These are phyloP conservation scores for Ustilago curta DNA, from an alignment of 1,284 basidiomycete genomes.

Conservation along the genomic window DNA sequence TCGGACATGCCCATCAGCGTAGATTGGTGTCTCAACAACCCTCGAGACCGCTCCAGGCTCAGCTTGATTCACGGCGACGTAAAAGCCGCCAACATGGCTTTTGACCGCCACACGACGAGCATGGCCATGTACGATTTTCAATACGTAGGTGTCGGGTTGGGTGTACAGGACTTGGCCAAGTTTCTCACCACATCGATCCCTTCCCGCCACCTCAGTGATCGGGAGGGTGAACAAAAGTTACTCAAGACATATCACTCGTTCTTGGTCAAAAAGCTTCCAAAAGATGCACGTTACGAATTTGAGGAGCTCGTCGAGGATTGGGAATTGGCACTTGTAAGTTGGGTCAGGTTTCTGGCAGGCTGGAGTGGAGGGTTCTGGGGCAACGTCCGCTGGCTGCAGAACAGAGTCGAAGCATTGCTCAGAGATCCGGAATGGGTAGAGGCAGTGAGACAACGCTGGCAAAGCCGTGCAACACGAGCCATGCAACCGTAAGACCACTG, in stretches of 20 bases:
- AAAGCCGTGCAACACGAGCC: conserved; percentile 5
- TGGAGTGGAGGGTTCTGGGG: conserved; percentile 57
- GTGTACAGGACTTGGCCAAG: conserved; percentile 52
- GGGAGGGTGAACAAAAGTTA: conserved; percentile 17
- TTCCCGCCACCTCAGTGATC: neutral
- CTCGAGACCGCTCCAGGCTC: neutral
- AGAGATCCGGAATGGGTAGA: conserved; percentile 27
- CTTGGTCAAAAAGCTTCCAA: conserved; percentile 6
- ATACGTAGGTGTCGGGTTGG: conserved; percentile 50
- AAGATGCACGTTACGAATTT: conserved; percentile 24
- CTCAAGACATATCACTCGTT: conserved; percentile 28
- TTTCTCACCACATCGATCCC: conserved; percentile 48
- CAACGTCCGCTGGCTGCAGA: conserved; percentile 45
- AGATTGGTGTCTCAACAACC: conserved; percentile 45
- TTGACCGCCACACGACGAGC: neutral
- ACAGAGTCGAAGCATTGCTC: conserved; percentile 31
- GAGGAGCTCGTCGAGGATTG: conserved; percentile 33
- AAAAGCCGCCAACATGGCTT: conserved; percentile 57
- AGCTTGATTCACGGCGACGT: conserved; percentile 58
- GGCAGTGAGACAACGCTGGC: conserved; percentile 6
- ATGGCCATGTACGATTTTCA: conserved; percentile 60
- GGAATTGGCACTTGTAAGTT: conserved; percentile 48
- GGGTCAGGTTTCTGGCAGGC: conserved; percentile 52
- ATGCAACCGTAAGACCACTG: too few relatives aligned
- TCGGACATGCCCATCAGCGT: conserved; percentile 23